These are phyloP conservation scores for Urtica urens DNA, from an alignment of 306 rosid species.

Conservation along the genomic window DNA sequence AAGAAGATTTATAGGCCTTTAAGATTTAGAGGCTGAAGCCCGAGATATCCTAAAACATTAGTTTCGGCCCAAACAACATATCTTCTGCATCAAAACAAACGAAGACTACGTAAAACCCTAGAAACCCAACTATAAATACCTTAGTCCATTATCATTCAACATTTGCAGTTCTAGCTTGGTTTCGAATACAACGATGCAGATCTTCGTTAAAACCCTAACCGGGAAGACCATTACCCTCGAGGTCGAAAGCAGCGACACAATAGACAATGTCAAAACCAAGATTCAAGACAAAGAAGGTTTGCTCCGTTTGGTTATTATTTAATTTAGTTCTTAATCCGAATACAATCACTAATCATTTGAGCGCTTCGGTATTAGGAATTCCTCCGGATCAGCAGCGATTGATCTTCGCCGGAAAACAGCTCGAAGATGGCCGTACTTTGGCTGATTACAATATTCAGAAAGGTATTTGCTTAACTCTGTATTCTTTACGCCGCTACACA, in stretches of 20 bases:
- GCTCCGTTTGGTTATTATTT: too few species aligned
- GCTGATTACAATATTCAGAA: constrained; percentile 79
- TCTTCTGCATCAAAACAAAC: not conserved
- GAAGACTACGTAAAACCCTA: constrained; percentile 18
- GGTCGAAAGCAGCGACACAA: constrained; percentile 81
- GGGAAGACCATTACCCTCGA: constrained; percentile 86
- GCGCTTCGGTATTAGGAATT: constrained; percentile 25
- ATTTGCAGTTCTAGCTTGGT: too few species aligned
- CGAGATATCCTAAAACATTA: too few species aligned
- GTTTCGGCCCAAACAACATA: not conserved
- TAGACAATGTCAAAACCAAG: constrained; percentile 80
- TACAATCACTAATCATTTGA: not conserved
- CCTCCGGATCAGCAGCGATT: constrained; percentile 86
- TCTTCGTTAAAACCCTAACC: constrained; percentile 77
- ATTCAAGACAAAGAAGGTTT: constrained; percentile 88
- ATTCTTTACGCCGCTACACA: not conserved
- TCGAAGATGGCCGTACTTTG: constrained; percentile 69
- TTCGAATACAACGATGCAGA: constrained; percentile 32
- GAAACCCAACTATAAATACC: not conserved
- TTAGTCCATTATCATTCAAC: not conserved
- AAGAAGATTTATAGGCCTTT: too few species aligned
- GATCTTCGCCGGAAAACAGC: constrained; percentile 76
- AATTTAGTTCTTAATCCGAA: not conserved
- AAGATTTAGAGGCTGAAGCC: too few species aligned
- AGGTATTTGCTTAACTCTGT: constrained; percentile 18